Conservation (phyloP, 345 rosid genomes). For the Citrus cavaleriei region DNA sequence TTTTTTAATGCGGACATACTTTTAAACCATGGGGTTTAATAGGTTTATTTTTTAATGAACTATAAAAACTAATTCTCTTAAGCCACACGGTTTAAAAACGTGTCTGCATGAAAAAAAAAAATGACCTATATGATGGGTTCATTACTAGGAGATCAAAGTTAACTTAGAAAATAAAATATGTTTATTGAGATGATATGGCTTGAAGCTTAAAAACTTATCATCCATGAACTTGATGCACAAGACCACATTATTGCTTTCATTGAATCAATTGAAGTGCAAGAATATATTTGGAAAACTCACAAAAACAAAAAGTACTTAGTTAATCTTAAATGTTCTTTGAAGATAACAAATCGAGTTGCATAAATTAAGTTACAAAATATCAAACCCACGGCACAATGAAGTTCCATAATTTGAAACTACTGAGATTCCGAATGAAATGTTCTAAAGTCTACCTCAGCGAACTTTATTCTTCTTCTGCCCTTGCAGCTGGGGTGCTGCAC, state of each 20-base stretch:
- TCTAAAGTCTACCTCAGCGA: conserved; percentile 26
- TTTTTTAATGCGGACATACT: too few relatives aligned
- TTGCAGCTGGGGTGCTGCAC: conserved; percentile 33
- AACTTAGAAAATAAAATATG: too few relatives aligned
- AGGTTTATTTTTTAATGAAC: too few relatives aligned
- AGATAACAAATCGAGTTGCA: background rate
- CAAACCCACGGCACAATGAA: background rate
- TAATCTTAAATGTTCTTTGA: background rate
- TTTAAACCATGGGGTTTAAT: too few relatives aligned
- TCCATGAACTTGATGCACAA: background rate
- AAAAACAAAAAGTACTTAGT: background rate
- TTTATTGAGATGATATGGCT: background rate
- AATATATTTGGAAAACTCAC: background rate
- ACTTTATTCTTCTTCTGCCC: conserved; percentile 49
- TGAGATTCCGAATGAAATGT: background rate
- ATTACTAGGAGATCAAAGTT: background rate
- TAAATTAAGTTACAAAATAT: background rate
- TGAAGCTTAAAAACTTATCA: background rate
- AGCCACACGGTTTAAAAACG: too few relatives aligned
- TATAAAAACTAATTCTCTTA: too few relatives aligned
- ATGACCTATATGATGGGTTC: background rate
- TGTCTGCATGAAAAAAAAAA: too few relatives aligned
- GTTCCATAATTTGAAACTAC: background rate
- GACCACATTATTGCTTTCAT: background rate
- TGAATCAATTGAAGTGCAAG: background rate